A percentile compares a stretch with the other conserved stretches of the same genome.
phyloP scores from a whole-genome alignment of 2,329 filamentous ascomycete genomes.

The Laburnicola sp. region DNA sequence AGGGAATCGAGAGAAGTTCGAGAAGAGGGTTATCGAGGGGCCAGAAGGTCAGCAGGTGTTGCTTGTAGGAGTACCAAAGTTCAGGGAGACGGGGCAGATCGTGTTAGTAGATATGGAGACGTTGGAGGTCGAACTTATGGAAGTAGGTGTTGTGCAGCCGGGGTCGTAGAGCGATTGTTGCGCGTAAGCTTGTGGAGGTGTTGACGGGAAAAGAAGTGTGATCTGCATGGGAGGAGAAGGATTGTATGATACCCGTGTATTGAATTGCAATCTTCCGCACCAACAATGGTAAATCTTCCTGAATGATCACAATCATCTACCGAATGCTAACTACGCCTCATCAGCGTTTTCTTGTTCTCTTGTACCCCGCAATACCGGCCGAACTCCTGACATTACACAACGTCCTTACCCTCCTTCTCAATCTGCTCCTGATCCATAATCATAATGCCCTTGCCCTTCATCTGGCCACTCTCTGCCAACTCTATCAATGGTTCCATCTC shows the following conservation, averaged over 20 bases:
- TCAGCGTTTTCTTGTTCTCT: too few species aligned
- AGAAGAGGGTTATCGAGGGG: slow-evolving; percentile 68
- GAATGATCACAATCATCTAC: too few species aligned
- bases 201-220: too few species aligned
- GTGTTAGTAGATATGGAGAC: slow-evolving; percentile 86
- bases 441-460: slow-evolving; percentile 60
- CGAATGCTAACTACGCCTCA: too few species aligned
- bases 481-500: slow-evolving; percentile 56
- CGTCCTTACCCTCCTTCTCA: slow-evolving; percentile 34
- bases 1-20: slow-evolving; percentile 80
- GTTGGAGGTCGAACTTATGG: slow-evolving; percentile 71
- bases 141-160: slow-evolving; percentile 25
- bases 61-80: slow-evolving; percentile 81
- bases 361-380: too few species aligned
- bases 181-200: neutral
- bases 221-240: neutral
- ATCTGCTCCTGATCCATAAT: slow-evolving; percentile 56
- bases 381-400: slow-evolving; percentile 1
- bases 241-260: slow-evolving; percentile 10
- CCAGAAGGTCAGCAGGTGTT: slow-evolving; percentile 70
- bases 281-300: too few species aligned
- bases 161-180: neutral
- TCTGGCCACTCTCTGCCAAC: slow-evolving; percentile 56
- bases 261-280: neutral
- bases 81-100: slow-evolving; percentile 75